Evolutionary conservation across 2,329 filamentous ascomycete genomes (phyloP), one percentile per base, ranked within the genome.

Genomic region (Penicillium rolfsii): DNA sequence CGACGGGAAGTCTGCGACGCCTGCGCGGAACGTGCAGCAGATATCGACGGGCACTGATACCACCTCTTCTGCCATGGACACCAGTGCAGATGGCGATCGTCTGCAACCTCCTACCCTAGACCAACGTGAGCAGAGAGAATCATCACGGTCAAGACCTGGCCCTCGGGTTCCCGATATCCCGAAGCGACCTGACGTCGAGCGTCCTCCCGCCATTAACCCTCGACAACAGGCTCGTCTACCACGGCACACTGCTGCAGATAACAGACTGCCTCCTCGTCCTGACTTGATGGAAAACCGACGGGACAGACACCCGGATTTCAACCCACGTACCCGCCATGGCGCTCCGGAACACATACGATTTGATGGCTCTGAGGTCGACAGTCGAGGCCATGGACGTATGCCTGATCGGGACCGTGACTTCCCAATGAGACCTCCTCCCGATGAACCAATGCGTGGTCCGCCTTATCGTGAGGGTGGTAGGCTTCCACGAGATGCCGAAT

Each of bases 381-480:
- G 68, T 52, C 68, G 78, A 41, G 69, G 67, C 57, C 77, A 77
- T 63, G 76, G 76, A 12, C 75, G 77, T 48, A 63, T 73, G 12
- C 66, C 66, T 50, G 73, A 71, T n/a, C 68, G 68, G 52, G 77
- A 79, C 35, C 71, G 75, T 45, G 76, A 77, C 1, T 74, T 76
- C 55, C 65, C 70, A 16, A 60, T 67, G 35, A 71, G 76, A 57
- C 67, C 71, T 28, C 68, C 68, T 28, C 56, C 70, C 38, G 79
- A 81, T 41, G 79, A 80, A 28, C 71, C 77, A 28, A 76, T 76
- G 69, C 74, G 73, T 52, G 73, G 74, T 19, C 71, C 71, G 46
- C 63, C 70, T 24, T 71, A 74, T 63, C 76, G 76, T 22, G 78
- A 79, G 36, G 59, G 68, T 24, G 58, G 67, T 26, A 71, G 74